phyloP scores from a whole-genome alignment of 108 stramenopile genomes.

The Licmophora abbreviata region DNA sequence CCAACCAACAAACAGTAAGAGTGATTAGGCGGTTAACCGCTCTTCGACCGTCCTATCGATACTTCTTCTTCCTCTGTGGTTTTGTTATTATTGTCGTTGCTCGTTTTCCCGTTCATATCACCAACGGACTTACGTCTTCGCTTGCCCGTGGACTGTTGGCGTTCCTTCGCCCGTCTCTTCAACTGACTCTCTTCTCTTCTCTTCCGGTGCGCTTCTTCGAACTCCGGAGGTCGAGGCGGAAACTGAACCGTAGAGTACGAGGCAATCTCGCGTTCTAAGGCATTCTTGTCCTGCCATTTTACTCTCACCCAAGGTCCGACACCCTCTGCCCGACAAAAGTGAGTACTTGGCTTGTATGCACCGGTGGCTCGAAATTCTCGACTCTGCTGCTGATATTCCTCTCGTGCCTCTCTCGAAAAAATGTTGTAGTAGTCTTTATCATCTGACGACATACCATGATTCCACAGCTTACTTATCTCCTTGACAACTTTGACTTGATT shows the following conservation, averaged over 20 bases:
- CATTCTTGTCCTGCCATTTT: slow-evolving; percentile 33
- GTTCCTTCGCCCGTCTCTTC: no score
- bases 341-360: slow-evolving; percentile 25
- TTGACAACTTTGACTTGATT: slow-evolving; percentile 55
- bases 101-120: no score
- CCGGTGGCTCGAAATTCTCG: slow-evolving; percentile 79
- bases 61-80: background rate
- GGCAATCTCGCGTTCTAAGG: slow-evolving; percentile 66
- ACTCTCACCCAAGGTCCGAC: slow-evolving; percentile 61
- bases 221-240: slow-evolving; percentile 52
- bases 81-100: background rate
- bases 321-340: slow-evolving; percentile 30
- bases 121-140: no score
- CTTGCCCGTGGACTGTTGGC: no score
- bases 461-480: slow-evolving; percentile 71
- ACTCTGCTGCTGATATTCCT: slow-evolving; percentile 45
- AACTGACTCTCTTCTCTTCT: slow-evolving; percentile 16
- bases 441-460: slow-evolving; percentile 30
- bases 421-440: slow-evolving; percentile 53
- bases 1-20: background rate
- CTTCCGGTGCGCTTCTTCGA: slow-evolving; percentile 49
- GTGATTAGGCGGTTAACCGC: background rate
- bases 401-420: slow-evolving; percentile 52
- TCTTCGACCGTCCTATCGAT: background rate
- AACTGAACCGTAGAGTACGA: slow-evolving; percentile 51